Conservation (phyloP, 2,329 filamentous ascomycete genomes). For the Ceratocystis colombiana region DNA sequence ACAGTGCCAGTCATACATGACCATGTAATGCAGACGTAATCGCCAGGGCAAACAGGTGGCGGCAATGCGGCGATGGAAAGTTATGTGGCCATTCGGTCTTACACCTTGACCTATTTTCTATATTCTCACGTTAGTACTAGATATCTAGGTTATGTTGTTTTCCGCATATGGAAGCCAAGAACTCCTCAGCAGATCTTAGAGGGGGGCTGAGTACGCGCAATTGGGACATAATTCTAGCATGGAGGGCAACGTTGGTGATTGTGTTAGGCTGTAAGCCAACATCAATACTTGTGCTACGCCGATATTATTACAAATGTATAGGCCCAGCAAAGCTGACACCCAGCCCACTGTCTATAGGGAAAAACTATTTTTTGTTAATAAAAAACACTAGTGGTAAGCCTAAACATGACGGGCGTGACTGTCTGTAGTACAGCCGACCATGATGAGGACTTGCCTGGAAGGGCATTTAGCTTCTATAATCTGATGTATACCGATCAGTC, state of each 20-base stretch:
- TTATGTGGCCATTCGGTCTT: background rate
- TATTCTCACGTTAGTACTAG: background rate
- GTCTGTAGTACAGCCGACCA: background rate
- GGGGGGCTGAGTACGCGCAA: background rate
- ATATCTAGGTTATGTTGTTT: background rate
- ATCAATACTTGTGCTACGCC: background rate
- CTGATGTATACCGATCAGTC: background rate
- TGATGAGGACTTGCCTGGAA: background rate
- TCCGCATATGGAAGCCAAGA: background rate
- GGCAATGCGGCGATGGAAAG: background rate
- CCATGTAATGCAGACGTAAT: background rate
- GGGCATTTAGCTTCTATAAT: background rate
- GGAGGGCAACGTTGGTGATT: background rate
- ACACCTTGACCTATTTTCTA: background rate
- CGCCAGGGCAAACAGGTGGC: background rate
- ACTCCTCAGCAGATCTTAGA: background rate
- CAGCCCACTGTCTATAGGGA: slow-evolving; percentile 11
- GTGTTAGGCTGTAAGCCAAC: background rate
- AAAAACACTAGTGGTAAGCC: too few species aligned
- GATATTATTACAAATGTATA: background rate
- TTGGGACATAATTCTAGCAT: background rate
- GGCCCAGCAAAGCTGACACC: slow-evolving; percentile 2
- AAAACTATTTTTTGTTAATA: background rate
- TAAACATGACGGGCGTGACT: too few species aligned
- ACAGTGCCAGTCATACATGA: background rate